phyloP scores from a whole-genome alignment of 176 grass and related monocot species.

The Themeda triandra region DNA sequence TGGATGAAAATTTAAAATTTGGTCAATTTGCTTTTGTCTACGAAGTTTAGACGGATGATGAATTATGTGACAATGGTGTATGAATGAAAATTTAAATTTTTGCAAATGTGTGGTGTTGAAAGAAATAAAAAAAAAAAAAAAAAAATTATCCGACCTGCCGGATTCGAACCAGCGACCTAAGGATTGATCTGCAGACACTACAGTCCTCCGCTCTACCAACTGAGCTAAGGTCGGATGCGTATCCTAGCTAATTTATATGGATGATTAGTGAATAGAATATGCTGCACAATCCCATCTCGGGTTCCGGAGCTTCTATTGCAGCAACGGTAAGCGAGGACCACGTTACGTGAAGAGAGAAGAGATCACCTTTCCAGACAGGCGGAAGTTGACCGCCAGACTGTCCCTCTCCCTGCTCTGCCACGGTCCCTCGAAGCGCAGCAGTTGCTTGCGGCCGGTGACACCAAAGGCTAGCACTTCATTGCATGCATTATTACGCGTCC shows the following conservation, averaged over 20 bases:
- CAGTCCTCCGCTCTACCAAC: conserved; percentile 99
- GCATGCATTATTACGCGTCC: not conserved
- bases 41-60: too few species aligned
- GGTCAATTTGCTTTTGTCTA: too few species aligned
- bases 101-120: too few species aligned
- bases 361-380: not conserved
- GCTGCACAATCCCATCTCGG: too few species aligned
- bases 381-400: not conserved
- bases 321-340: not conserved
- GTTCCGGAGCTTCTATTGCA: not conserved
- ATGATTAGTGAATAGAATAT: too few species aligned
- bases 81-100: not conserved
- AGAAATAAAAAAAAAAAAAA: not conserved
- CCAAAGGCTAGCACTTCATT: not conserved
- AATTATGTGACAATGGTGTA: too few species aligned
- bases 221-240: conserved; percentile 86
- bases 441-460: not conserved
- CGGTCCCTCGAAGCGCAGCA: not conserved
- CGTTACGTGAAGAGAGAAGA: not conserved
- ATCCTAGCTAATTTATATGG: too few species aligned
- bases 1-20: too few species aligned
- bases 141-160: conserved; percentile 64
- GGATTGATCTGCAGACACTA: conserved; percentile 43
- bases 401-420: not conserved
- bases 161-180: conserved; percentile 99